Conservation (phyloP, 352 stramenopile genomes). For the Blastocystis sp. region DNA sequence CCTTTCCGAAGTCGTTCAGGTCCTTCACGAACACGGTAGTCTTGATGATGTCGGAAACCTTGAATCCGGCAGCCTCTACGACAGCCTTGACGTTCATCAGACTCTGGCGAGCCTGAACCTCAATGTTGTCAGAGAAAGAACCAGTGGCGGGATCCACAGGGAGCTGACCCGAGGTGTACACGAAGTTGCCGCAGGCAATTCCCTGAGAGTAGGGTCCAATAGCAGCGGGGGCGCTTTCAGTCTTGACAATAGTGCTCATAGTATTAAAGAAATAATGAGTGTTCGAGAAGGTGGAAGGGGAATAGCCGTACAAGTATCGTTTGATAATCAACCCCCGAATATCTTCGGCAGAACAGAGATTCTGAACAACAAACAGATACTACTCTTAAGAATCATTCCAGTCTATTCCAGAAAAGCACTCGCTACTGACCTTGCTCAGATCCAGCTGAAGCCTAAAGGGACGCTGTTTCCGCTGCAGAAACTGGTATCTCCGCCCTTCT, state of each 20-base stretch:
- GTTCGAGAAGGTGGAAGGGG: constrained; percentile 27
- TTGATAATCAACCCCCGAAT: neutral
- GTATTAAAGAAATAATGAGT: constrained; percentile 28
- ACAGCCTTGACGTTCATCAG: constrained; percentile 58
- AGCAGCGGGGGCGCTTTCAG: constrained; percentile 52
- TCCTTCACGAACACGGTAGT: constrained; percentile 57
- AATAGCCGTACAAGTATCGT: neutral
- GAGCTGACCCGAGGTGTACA: constrained; percentile 54
- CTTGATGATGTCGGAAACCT: constrained; percentile 52
- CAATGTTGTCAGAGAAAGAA: constrained; percentile 55
- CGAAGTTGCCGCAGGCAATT: constrained; percentile 35
- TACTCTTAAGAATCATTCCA: neutral
- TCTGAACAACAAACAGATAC: neutral
- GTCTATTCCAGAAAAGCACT: constrained; percentile 21
- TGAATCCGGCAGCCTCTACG: constrained; percentile 51
- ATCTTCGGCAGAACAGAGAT: neutral
- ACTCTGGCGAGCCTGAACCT: constrained; percentile 51
- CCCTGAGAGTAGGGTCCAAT: constrained; percentile 56
- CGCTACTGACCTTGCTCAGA: neutral
- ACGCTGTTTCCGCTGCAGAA: neutral
- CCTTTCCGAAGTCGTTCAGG: constrained; percentile 54
- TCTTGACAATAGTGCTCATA: constrained; percentile 54
- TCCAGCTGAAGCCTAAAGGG: constrained; percentile 6
- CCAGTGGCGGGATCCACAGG: constrained; percentile 48
- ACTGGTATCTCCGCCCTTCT: constrained; percentile 22